Percentiles rank a stretch among this genome's conserved stretches.
Evolutionary conservation across 2,329 filamentous ascomycete genomes (phyloP).

Genomic region (Colletotrichum sublineola): DNA sequence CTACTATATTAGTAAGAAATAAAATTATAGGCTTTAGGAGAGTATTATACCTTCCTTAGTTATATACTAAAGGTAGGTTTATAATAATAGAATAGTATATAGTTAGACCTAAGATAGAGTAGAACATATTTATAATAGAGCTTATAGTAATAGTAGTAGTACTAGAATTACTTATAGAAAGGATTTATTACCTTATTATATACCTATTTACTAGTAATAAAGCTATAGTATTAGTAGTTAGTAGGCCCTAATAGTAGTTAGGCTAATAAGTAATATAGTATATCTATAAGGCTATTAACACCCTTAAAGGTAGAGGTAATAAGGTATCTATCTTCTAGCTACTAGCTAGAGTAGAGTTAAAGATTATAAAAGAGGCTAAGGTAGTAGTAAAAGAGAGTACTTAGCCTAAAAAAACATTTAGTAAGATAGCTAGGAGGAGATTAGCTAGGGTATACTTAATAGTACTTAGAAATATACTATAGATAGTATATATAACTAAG

Average conservation of each 20-base stretch:
- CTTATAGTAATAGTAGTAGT: too few species aligned
- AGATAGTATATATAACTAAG: not conserved
- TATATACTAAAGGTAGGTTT: not conserved
- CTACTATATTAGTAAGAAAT: not conserved
- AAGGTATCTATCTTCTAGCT: conserved; percentile 15
- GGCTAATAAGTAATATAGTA: not conserved
- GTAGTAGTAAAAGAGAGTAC: conserved; percentile 11
- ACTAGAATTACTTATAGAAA: not conserved
- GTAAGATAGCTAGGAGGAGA: conserved; percentile 4
- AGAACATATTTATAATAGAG: not conserved
- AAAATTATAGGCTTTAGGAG: not conserved
- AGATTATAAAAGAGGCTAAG: not conserved
- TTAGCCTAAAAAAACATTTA: too few species aligned
- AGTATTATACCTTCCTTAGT: not conserved
- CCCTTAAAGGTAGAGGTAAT: not conserved
- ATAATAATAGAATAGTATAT: not conserved
- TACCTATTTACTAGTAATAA: not conserved
- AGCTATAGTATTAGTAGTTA: not conserved
- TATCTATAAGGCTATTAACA: not conserved
- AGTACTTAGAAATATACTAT: not conserved
- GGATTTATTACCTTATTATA: not conserved
- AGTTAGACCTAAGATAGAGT: not conserved
- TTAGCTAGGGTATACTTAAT: conserved; percentile 5
- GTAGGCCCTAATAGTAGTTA: not conserved
- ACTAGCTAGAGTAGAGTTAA: not conserved